These are phyloP conservation scores for Chamaenerion angustifolium DNA, from an alignment of 345 rosid genomes.

Conservation along the genomic window DNA sequence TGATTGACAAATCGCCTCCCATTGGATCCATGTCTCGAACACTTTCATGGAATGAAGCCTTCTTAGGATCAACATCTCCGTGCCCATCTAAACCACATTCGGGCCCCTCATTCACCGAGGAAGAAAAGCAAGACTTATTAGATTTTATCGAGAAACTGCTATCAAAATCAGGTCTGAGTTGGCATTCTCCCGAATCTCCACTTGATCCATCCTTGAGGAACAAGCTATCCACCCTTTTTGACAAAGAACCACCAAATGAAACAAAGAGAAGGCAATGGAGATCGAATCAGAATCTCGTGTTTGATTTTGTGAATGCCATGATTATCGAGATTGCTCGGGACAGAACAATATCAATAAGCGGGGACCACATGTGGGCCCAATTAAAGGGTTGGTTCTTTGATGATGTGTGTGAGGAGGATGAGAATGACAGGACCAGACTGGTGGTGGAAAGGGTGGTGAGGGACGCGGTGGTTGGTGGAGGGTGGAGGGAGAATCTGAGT, in stretches of 20 bases:
- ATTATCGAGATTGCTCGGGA: conserved; percentile 22
- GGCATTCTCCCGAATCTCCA: conserved; percentile 50
- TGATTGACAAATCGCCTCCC: conserved; percentile 73
- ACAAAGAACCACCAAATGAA: conserved; percentile 46
- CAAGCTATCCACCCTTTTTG: conserved; percentile 21
- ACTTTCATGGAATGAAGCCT: conserved; percentile 42
- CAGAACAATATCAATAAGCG: conserved; percentile 14
- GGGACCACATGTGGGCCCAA: conserved; percentile 52
- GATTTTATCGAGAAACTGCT: conserved; percentile 37
- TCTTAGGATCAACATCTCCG: conserved; percentile 22
- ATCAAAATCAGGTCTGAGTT: no score
- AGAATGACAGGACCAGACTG: conserved; percentile 32
- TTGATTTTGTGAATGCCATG: conserved; percentile 60
- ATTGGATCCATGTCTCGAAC: conserved; percentile 56
- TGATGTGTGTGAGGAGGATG: conserved; percentile 13
- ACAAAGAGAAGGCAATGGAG: conserved; percentile 52
- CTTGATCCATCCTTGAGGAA: conserved; percentile 63
- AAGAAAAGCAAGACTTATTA: conserved; percentile 38
- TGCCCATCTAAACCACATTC: conserved; percentile 8
- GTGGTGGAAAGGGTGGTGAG: conserved; percentile 30
- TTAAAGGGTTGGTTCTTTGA: conserved; percentile 47
- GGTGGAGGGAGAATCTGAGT: conserved; percentile 43
- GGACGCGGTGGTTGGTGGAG: conserved; percentile 57
- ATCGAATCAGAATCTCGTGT: conserved; percentile 50
- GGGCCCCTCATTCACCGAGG: conserved; percentile 10